Conservation (phyloP, 2,329 filamentous ascomycete genomes). For the Clonostachys solani region DNA sequence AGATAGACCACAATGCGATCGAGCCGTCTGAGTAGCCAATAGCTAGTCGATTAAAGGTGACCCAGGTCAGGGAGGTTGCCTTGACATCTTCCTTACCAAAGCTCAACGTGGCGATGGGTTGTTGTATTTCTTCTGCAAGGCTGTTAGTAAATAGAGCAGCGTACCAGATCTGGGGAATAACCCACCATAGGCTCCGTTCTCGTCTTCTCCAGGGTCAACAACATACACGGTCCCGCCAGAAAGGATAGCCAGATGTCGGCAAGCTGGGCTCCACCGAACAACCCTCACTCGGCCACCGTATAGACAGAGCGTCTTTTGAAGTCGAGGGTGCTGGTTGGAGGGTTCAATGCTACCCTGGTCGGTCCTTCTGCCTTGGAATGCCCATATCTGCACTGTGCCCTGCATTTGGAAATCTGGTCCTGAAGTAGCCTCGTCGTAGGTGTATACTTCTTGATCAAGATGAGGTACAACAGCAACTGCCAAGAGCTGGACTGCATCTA, state of each 20-base stretch:
- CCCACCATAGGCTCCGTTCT: conserved; percentile 35
- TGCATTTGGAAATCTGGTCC: conserved; percentile 31
- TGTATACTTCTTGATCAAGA: conserved; percentile 39
- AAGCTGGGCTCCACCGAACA: conserved; percentile 50
- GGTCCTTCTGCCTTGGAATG: conserved; percentile 27
- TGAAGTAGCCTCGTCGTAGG: conserved; percentile 28
- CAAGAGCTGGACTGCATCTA: conserved; percentile 39
- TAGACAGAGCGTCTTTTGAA: conserved; percentile 40
- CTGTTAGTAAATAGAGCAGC: conserved; percentile 11
- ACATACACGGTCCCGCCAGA: conserved; percentile 47
- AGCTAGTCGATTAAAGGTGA: conserved; percentile 48
- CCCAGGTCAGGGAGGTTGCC: conserved; percentile 51
- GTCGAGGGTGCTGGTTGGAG: conserved; percentile 25
- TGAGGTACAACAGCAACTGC: conserved; percentile 45
- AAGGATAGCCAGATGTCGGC: conserved; percentile 41
- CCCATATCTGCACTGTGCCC: conserved; percentile 50
- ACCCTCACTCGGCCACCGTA: conserved; percentile 45
- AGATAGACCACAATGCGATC: conserved; percentile 51
- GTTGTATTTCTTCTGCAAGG: conserved; percentile 35
- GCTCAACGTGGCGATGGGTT: conserved; percentile 37
- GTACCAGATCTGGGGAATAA: background rate
- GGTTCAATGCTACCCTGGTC: conserved; percentile 23
- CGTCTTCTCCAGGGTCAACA: conserved; percentile 29
- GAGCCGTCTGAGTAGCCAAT: conserved; percentile 54
- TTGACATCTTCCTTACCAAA: conserved; percentile 39